Evolutionary conservation across 495 filamentous ascomycete genomes (phyloP).

Genomic region (Friedmanniomyces simplex): DNA sequence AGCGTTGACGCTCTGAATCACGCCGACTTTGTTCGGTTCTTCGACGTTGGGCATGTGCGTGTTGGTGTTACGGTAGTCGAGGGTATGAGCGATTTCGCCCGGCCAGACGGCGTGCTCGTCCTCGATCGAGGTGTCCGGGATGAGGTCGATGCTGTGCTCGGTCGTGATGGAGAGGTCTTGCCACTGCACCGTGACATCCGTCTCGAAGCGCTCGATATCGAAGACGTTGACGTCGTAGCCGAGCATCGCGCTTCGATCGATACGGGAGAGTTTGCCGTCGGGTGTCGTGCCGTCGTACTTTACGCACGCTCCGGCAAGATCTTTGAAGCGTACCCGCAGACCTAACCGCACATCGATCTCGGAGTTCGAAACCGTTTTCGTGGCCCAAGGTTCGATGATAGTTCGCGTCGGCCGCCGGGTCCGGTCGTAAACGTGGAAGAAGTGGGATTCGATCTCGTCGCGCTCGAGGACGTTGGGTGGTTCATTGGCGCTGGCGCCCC

Average conservation of each 20-base stretch:
- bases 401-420: slow-evolving; percentile 4
- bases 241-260: slow-evolving; percentile 39
- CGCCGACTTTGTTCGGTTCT: slow-evolving; percentile 39
- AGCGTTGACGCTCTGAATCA: slow-evolving; percentile 49
- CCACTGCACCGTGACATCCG: slow-evolving; percentile 46
- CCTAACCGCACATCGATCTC: slow-evolving; percentile 28
- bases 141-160: slow-evolving; percentile 34
- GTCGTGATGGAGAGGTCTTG: slow-evolving; percentile 45
- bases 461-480: slow-evolving; percentile 17
- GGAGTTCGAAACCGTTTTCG: slow-evolving; percentile 13
- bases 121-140: slow-evolving; percentile 39
- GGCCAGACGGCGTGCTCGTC: slow-evolving; percentile 48
- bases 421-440: slow-evolving; percentile 27
- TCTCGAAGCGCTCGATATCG: slow-evolving; percentile 36
- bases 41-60: slow-evolving; percentile 10
- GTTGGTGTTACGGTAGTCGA: slow-evolving; percentile 22
- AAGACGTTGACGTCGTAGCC: slow-evolving; percentile 52
- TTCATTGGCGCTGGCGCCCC: not conserved
- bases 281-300: slow-evolving; percentile 38
- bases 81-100: slow-evolving; percentile 45
- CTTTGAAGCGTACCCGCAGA: slow-evolving; percentile 43
- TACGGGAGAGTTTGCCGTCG: slow-evolving; percentile 28
- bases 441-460: slow-evolving; percentile 20
- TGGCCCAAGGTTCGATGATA: not conserved
- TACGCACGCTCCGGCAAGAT: slow-evolving; percentile 35